Percentiles rank a stretch among this genome's conserved stretches.
phyloP scores from a whole-genome alignment of 73 alveolate genomes.

The Stentor coeruleus region DNA sequence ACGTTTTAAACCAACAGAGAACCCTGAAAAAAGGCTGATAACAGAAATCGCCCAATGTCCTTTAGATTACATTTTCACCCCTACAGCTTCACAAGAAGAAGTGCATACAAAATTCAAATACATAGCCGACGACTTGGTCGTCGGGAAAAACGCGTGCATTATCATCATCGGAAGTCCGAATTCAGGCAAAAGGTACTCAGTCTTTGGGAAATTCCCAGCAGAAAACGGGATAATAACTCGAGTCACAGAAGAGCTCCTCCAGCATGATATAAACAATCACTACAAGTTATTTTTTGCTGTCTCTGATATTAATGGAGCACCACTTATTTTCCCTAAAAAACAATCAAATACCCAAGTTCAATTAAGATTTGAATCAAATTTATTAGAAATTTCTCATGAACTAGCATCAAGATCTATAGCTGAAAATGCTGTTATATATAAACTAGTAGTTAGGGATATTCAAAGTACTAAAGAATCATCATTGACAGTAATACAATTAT shows the following conservation, averaged over 20 bases:
- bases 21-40: background rate
- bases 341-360: background rate
- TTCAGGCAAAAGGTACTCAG: background rate
- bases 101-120: constrained; percentile 28
- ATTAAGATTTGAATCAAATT: background rate
- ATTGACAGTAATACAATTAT: background rate
- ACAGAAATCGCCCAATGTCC: background rate
- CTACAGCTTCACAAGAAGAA: constrained; percentile 58
- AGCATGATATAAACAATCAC: background rate
- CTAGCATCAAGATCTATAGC: background rate
- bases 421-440: no score
- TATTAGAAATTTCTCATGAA: background rate
- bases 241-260: background rate
- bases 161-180: background rate
- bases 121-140: background rate
- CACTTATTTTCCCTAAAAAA: background rate
- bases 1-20: background rate
- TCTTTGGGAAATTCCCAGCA: background rate
- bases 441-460: background rate
- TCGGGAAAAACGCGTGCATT: background rate
- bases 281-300: background rate
- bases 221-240: background rate
- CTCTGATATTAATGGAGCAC: background rate
- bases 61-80: constrained; percentile 20
- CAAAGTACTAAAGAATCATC: background rate